Evolutionary conservation across 2,329 filamentous ascomycete genomes (phyloP), one percentile per base, ranked within the genome.

Genomic region (Penicillium aurantiogriseum): DNA sequence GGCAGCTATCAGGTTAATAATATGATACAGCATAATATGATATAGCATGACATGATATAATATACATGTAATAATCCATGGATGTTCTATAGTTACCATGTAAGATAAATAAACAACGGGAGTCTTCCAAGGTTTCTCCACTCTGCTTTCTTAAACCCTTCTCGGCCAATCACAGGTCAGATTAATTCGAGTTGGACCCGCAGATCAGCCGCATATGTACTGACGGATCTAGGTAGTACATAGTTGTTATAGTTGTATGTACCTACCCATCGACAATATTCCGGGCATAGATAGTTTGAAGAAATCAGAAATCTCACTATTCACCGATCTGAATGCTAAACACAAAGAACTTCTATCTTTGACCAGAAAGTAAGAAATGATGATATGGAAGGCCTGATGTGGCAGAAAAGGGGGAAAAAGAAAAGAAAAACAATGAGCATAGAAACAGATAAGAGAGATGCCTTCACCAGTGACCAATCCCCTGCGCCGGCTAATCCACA

Each of bases 401-500:
- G 4, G 4, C 17, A 21, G 36, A 10, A 17, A 31, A 23, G 15
- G 13, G 5, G 31, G 31, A 1, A 3, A 17, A 5, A 36, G 25
- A 17, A 9, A 31, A 5, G 3, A 15, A 25, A 25, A 35, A 27
- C 31, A 51, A 43, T 31, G 51, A 51, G 29, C 39, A 50, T n/a
- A 56, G 13, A 44, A 43, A 60, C 50, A 49, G 29, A 56, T 39
- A 45, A 57, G 42, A 54, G 40, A 49, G 31, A 50, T 61, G 57
- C 57, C 51, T 60, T 57, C 51, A 42, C 56, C 45, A 36, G 53
- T 54, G 43, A 60, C 39, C 43, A 51, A 52, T 55, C 48, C 48
- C 50, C 56, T 60, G 58, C 67, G 67, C 67, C 67, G 59, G 63
- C 63, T 61, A 59, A 63, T 57, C 61, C 60, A 58, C 56, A 57